phyloP scores from a whole-genome alignment of 1,284 basidiomycete species.

The Malassezia arunalokei region DNA sequence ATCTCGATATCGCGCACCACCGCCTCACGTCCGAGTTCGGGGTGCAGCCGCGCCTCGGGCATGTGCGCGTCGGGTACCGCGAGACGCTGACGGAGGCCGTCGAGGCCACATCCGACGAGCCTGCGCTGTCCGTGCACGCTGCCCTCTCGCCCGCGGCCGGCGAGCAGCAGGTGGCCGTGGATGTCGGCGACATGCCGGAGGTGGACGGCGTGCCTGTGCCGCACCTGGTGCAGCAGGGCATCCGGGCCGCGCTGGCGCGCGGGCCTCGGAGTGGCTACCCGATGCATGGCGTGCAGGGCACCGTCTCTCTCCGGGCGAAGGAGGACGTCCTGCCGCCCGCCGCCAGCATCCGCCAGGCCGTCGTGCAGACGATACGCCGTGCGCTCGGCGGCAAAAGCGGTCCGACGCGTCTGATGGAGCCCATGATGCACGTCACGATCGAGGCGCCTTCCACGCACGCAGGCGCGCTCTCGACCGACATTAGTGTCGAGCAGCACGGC shows the following conservation, averaged over 20 bases:
- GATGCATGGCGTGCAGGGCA: conserved; percentile 24
- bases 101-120: not conserved
- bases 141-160: conserved; percentile 2
- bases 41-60: conserved; percentile 64
- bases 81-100: conserved; percentile 54
- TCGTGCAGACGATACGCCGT: conserved; percentile 22
- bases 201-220: not conserved
- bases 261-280: conserved; percentile 38
- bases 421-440: conserved; percentile 38
- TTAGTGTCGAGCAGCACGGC: conserved; percentile 35
- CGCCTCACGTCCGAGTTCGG: conserved; percentile 68
- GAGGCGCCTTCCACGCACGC: conserved; percentile 21
- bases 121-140: too few species aligned
- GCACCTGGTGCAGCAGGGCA: conserved; percentile 15
- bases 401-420: conserved; percentile 30
- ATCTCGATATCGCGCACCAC: conserved; percentile 73
- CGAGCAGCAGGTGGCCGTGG: conserved; percentile 27
- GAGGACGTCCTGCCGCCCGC: conserved; percentile 26
- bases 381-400: conserved; percentile 17
- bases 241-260: conserved; percentile 28
- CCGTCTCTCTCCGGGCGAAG: conserved; percentile 21
- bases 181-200: conserved; percentile 5
- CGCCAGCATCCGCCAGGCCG: conserved; percentile 23
- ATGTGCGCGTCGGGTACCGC: conserved; percentile 64
- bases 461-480: conserved; percentile 36